These are phyloP conservation scores for Akebia trifoliata DNA, from an alignment of 164 flowering plant genomes.

Conservation along the genomic window DNA sequence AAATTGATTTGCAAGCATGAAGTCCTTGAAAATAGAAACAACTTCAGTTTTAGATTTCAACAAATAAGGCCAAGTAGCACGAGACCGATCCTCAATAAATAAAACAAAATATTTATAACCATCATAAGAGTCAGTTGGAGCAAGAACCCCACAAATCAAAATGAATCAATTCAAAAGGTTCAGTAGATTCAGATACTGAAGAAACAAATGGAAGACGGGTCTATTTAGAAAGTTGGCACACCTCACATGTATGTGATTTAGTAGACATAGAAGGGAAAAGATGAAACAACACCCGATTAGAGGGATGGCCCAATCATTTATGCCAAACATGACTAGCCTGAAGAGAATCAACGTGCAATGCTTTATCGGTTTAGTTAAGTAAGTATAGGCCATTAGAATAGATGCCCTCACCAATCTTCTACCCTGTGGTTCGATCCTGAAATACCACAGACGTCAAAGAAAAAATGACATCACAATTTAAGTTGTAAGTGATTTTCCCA, in stretches of 20 bases:
- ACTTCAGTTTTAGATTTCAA: neutral
- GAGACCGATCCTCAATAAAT: conserved; percentile 1
- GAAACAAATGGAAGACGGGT: neutral
- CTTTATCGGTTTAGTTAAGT: neutral
- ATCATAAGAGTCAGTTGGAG: too few species aligned
- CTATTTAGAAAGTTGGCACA: neutral
- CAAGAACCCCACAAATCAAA: conserved; percentile 2
- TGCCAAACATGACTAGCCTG: neutral
- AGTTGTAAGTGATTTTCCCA: neutral
- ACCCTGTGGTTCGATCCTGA: conserved; percentile 2
- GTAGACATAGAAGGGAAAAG: neutral
- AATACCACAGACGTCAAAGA: neutral
- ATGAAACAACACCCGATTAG: neutral
- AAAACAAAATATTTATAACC: neutral
- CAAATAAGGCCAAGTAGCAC: neutral
- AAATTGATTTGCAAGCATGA: neutral
- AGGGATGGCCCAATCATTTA: conserved; percentile 3
- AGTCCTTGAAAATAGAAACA: neutral
- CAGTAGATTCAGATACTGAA: too few species aligned
- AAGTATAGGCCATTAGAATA: neutral
- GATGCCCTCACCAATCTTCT: conserved; percentile 5
- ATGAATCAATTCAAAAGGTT: neutral
- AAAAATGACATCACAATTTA: conserved; percentile 8
- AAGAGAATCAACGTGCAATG: neutral
- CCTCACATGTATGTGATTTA: neutral